phyloP scores from a whole-genome alignment of 1,284 basidiomycete genomes.

The Wallemia hederae region DNA sequence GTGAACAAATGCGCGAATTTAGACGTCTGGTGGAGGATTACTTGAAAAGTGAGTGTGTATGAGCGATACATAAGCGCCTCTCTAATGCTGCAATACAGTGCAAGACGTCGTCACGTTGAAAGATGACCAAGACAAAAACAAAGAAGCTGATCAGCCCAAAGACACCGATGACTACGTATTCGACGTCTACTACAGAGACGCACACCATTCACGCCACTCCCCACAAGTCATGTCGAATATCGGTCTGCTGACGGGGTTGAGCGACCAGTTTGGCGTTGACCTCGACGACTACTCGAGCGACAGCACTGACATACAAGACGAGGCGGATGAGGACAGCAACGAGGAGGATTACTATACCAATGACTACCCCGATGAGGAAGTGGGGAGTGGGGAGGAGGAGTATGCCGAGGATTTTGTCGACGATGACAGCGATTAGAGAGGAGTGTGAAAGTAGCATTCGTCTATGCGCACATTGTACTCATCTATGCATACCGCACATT shows the following conservation, averaged over 20 bases:
- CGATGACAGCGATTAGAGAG: not conserved
- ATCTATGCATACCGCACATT: too few species aligned
- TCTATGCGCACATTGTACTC: too few species aligned
- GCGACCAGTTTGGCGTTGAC: not conserved
- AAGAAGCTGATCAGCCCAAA: too few species aligned
- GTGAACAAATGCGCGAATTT: slow-evolving; percentile 1
- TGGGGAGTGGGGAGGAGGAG: not conserved
- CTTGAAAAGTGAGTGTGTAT: not conserved
- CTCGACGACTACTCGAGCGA: not conserved
- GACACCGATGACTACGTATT: not conserved
- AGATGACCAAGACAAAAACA: too few species aligned
- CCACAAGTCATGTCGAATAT: not conserved
- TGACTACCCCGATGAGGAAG: not conserved
- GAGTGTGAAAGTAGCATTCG: too few species aligned
- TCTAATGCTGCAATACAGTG: not conserved
- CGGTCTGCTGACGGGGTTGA: not conserved
- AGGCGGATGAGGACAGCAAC: slow-evolving; percentile 5
- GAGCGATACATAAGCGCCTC: not conserved
- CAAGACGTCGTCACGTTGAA: too few species aligned
- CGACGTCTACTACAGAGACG: not conserved
- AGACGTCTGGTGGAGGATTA: not conserved
- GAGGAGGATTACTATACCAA: not conserved
- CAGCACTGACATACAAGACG: not conserved
- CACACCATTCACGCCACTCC: not conserved
- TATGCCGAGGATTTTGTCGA: not conserved